These are phyloP conservation scores for Metarhizium guizhouense DNA, from an alignment of 2,329 filamentous ascomycete genomes.

Conservation along the genomic window DNA sequence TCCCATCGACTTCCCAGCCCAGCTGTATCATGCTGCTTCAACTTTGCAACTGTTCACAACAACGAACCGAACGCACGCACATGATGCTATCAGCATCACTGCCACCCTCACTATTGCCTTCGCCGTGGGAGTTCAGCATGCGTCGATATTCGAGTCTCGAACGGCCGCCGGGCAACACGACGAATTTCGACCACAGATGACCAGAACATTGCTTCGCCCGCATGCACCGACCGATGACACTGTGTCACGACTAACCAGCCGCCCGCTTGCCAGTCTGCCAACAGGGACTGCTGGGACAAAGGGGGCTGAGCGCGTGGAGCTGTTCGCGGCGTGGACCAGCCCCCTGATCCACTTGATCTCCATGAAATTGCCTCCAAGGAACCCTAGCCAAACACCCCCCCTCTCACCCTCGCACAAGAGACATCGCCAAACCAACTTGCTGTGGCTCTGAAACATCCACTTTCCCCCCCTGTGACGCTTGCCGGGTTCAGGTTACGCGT, in stretches of 20 bases:
- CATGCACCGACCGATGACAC: background rate
- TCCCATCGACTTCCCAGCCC: background rate
- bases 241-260: background rate
- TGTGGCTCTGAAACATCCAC: slow-evolving; percentile 12
- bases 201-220: background rate
- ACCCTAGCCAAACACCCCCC: slow-evolving; percentile 10
- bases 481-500: background rate
- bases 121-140: background rate
- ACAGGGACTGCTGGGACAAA: slow-evolving; percentile 1
- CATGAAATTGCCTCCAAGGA: slow-evolving; percentile 15
- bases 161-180: background rate
- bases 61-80: background rate
- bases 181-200: background rate
- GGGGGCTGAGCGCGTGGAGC: slow-evolving; percentile 13
- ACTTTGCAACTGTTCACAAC: background rate
- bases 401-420: slow-evolving; percentile 11
- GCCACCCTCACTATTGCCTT: background rate
- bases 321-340: slow-evolving; percentile 2
- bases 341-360: slow-evolving; percentile 11
- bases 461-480: slow-evolving; percentile 1
- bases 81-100: background rate
- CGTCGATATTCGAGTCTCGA: background rate
- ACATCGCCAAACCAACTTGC: background rate
- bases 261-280: background rate
- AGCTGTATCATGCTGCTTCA: background rate